These are phyloP conservation scores for Zymoseptoria ardabiliae DNA, from an alignment of 2,329 filamentous ascomycete species.

Conservation along the genomic window DNA sequence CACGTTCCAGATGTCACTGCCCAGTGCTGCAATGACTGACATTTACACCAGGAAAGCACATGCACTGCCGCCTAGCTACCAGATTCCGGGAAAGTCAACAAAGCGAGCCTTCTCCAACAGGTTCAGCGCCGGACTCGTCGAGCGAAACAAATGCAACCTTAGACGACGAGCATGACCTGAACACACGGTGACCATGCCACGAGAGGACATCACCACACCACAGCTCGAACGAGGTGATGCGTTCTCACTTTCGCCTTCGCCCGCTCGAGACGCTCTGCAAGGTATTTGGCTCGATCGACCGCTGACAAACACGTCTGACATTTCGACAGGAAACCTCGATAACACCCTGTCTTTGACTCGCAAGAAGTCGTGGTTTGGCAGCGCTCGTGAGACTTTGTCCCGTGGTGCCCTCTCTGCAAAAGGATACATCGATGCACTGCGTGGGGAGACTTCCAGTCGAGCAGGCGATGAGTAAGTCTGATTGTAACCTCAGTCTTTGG, in stretches of 20 bases:
- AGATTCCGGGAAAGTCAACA: not conserved
- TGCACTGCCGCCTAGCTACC: not conserved
- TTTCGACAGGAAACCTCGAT: constrained; percentile 5
- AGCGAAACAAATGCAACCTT: not conserved
- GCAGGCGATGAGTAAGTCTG: not conserved
- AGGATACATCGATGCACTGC: constrained; percentile 8
- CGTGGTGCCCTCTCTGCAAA: constrained; percentile 9
- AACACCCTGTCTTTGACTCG: constrained; percentile 12
- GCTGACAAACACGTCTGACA: not conserved
- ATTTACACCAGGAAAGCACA: not conserved
- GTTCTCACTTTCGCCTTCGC: constrained; percentile 5
- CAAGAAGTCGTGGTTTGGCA: constrained; percentile 20
- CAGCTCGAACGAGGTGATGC: constrained; percentile 4
- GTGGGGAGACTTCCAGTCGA: not conserved
- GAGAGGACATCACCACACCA: constrained; percentile 4
- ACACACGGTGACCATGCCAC: constrained; percentile 4
- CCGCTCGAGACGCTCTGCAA: constrained; percentile 13
- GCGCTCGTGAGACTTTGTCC: constrained; percentile 12
- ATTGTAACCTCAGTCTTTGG: not conserved
- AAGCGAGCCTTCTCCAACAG: not conserved
- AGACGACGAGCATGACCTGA: not conserved
- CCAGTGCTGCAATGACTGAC: not conserved
- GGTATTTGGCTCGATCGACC: not conserved
- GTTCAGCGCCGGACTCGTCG: not conserved
- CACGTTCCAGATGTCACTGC: not conserved